phyloP scores from a whole-genome alignment of 805 yeast species.

The Lipomyces sp. region DNA sequence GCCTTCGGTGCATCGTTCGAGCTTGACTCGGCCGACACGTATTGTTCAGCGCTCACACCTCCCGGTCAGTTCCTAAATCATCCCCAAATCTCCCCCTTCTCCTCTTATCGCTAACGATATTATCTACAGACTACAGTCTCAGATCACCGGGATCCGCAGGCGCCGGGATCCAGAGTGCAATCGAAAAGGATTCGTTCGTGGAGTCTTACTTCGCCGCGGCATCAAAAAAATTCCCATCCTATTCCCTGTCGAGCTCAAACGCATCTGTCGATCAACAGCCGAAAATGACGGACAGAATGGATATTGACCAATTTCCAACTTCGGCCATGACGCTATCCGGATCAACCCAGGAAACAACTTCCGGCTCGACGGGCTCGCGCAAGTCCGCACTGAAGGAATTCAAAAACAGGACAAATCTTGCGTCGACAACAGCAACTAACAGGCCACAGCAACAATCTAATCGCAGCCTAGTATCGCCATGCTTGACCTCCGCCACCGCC shows the following conservation, averaged over 20 bases:
- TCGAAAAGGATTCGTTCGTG: slow-evolving; percentile 10
- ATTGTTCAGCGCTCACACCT: background rate
- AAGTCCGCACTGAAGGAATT: background rate
- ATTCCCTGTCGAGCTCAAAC: background rate
- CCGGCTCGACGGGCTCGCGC: background rate
- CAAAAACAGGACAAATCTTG: background rate
- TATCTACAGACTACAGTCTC: slow-evolving; percentile 3
- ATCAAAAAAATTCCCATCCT: background rate
- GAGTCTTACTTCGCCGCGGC: slow-evolving; percentile 14
- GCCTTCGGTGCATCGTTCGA: slow-evolving; percentile 6
- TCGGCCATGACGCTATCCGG: background rate
- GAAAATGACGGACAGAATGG: background rate
- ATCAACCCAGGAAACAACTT: background rate
- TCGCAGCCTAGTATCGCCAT: slow-evolving; percentile 18
- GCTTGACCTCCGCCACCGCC: slow-evolving; percentile 30
- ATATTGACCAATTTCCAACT: background rate
- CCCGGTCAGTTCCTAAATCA: background rate
- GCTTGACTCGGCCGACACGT: slow-evolving; percentile 1
- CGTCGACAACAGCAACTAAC: background rate
- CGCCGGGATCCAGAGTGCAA: background rate
- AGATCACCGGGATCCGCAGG: background rate
- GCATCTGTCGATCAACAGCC: slow-evolving; percentile 3
- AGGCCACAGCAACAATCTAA: background rate
- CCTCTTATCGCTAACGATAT: background rate
- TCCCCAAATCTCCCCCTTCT: background rate